These are phyloP conservation scores for Pythium aquatile DNA, from an alignment of 352 stramenopile genomes.

Conservation along the genomic window DNA sequence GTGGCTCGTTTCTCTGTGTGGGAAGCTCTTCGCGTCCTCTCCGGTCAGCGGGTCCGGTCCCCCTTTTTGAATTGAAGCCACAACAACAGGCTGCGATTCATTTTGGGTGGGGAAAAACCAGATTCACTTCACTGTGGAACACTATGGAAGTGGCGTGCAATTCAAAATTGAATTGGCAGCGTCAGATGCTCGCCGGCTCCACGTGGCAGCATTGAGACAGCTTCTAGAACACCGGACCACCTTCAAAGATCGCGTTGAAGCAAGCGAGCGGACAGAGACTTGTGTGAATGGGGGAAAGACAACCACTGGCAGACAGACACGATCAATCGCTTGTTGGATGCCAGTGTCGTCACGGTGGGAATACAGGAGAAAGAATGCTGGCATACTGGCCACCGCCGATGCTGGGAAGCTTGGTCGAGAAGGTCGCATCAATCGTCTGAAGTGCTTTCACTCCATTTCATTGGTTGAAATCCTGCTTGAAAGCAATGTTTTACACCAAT, in stretches of 20 bases:
- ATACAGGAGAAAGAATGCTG: too few species aligned
- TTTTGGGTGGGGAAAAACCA: conserved; percentile 3
- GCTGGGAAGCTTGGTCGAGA: too few species aligned
- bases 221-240: conserved; percentile 22
- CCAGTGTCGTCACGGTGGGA: too few species aligned
- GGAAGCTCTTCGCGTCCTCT: conserved; percentile 1
- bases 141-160: conserved; percentile 8
- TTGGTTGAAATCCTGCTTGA: neutral
- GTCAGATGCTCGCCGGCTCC: conserved; percentile 2
- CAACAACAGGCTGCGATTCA: conserved; percentile 9
- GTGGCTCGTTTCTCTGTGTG: conserved; percentile 7
- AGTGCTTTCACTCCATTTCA: too few species aligned
- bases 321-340: too few species aligned
- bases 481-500: neutral
- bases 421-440: too few species aligned
- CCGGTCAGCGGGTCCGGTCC: neutral
- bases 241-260: neutral
- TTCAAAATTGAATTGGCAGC: conserved; percentile 28
- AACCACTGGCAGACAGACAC: too few species aligned
- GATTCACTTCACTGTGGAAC: neutral
- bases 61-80: conserved; percentile 30
- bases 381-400: too few species aligned
- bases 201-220: conserved; percentile 15
- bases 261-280: neutral
- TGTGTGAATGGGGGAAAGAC: too few species aligned